Evolutionary conservation across 2,329 filamentous ascomycete species (phyloP).

Genomic region (Stagonosporopsis tanaceti): DNA sequence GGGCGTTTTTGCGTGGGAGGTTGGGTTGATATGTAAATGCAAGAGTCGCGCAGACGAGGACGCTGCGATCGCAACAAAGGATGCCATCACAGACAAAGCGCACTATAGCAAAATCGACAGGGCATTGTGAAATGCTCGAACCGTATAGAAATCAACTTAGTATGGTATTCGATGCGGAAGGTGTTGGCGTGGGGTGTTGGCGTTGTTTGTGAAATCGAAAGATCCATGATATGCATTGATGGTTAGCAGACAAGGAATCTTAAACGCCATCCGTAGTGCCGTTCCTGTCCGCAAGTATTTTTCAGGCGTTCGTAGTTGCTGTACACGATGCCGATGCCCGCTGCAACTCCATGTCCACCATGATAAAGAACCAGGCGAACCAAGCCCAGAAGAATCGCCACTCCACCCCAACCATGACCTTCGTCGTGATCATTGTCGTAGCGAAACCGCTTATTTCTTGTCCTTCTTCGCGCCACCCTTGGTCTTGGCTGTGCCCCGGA

Average conservation of each 20-base stretch:
- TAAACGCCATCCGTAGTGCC: conserved; percentile 52
- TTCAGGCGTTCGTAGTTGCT: conserved; percentile 50
- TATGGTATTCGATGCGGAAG: not conserved
- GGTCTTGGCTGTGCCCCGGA: conserved; percentile 96
- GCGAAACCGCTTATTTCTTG: conserved; percentile 62
- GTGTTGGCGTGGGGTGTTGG: conserved; percentile 6
- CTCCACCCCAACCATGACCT: conserved; percentile 42
- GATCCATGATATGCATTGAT: conserved; percentile 53
- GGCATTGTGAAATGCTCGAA: not conserved
- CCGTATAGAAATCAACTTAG: not conserved
- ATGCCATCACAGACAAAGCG: not conserved
- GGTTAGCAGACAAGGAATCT: conserved; percentile 50
- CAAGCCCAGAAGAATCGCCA: conserved; percentile 44
- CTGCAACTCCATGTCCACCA: conserved; percentile 46
- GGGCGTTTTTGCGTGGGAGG: not conserved
- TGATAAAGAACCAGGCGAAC: conserved; percentile 44
- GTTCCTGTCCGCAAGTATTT: conserved; percentile 48
- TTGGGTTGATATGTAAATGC: not conserved
- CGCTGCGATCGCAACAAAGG: not conserved
- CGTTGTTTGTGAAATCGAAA: conserved; percentile 35
- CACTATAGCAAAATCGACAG: not conserved
- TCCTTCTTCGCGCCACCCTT: conserved; percentile 96
- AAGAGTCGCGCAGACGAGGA: too few relatives aligned
- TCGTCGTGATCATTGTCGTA: conserved; percentile 39
- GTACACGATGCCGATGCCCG: conserved; percentile 49